Conservation (phyloP, 495 filamentous ascomycete species). For the Xylaria sp. region DNA sequence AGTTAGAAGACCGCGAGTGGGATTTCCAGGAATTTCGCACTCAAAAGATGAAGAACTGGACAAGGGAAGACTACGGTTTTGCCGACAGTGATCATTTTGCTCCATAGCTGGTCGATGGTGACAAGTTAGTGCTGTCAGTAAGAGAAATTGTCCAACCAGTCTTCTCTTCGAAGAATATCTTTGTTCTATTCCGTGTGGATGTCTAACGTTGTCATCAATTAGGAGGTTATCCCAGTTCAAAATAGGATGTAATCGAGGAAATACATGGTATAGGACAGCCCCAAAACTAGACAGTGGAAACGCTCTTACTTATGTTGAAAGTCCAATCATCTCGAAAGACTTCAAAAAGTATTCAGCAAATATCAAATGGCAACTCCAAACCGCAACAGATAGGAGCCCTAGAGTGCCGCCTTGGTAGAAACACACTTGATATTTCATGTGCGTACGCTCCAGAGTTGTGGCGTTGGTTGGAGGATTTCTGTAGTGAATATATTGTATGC, state of each 20-base stretch:
- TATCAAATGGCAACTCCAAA: neutral
- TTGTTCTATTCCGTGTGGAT: neutral
- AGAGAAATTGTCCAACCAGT: constrained; percentile 13
- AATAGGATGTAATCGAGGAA: neutral
- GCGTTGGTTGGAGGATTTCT: neutral
- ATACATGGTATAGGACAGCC: neutral
- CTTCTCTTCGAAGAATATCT: neutral
- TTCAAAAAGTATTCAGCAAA: neutral
- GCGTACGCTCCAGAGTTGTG: neutral
- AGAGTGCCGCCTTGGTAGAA: neutral
- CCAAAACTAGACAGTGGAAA: neutral
- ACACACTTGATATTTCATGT: neutral
- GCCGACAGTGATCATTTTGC: constrained; percentile 40
- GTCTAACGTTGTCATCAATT: neutral
- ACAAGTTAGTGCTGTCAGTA: constrained; percentile 33
- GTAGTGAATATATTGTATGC: neutral
- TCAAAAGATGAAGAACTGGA: constrained; percentile 68
- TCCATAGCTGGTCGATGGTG: constrained; percentile 27
- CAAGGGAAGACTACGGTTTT: constrained; percentile 49
- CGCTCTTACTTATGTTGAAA: neutral
- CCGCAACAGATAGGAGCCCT: neutral
- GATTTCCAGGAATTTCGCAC: constrained; percentile 76
- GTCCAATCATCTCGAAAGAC: neutral
- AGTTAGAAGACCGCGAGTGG: constrained; percentile 77
- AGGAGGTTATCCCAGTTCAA: constrained; percentile 1